phyloP scores from a whole-genome alignment of 2,329 filamentous ascomycete species.

The Amesomyces nigricolor region DNA sequence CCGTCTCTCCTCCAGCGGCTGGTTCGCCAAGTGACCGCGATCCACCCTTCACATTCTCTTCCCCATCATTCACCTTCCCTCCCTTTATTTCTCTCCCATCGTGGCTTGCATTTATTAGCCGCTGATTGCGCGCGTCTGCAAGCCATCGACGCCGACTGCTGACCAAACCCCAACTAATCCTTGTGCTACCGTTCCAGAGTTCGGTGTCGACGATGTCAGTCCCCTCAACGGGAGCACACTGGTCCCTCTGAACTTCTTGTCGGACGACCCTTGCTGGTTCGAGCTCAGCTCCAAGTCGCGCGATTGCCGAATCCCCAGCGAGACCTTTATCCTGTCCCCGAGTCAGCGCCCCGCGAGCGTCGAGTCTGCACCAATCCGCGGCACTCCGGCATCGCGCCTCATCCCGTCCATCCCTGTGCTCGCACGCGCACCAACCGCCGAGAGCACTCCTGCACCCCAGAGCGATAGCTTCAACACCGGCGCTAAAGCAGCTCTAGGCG shows the following conservation, averaged over 20 bases:
- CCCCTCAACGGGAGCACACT: conserved; percentile 21
- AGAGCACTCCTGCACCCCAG: conserved; percentile 11
- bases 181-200: conserved; percentile 19
- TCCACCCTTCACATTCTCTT: conserved; percentile 1
- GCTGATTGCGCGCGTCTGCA: conserved; percentile 3
- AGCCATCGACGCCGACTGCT: conserved; percentile 10
- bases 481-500: conserved; percentile 24
- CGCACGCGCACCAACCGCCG: conserved; percentile 8
- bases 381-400: background rate
- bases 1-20: background rate
- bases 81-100: background rate
- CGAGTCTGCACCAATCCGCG: conserved; percentile 6
- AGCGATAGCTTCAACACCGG: conserved; percentile 22
- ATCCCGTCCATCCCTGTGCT: background rate
- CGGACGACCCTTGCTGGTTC: conserved; percentile 27
- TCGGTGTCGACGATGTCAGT: conserved; percentile 16
- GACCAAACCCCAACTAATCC: conserved; percentile 16
- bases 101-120: conserved; percentile 3
- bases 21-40: conserved; percentile 3
- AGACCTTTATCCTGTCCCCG: conserved; percentile 18
- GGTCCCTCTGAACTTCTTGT: conserved; percentile 22
- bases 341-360: conserved; percentile 6
- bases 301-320: conserved; percentile 22
- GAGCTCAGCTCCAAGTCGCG: conserved; percentile 17
- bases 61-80: background rate